Evolutionary conservation across 108 stramenopile genomes (phyloP), one percentile per base, ranked within the genome.

Genomic region (Cylindrotheca fusiformis): DNA sequence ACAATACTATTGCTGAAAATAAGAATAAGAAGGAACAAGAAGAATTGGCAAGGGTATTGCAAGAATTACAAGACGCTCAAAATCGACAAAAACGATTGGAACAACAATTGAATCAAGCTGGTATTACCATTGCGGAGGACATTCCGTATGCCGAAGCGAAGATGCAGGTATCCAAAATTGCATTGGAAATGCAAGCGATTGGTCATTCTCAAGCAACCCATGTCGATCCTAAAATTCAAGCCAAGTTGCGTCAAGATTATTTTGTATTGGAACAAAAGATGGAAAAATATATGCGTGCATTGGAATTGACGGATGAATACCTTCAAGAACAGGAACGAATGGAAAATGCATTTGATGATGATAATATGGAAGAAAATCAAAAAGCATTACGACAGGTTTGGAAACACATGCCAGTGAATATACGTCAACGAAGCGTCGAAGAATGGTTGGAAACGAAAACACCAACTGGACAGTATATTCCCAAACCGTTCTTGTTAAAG

Each of bases 61-160:
- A 62, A 22, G 69, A 70, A 48, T 51, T 70, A 12, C 48, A 62
- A 48, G 32, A 55, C 0, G 69, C 69, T 0, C 59, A 70, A 48
- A 33, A 47, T 6, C 48, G 48, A 10, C 69, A 62, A 49, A 32
- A 65, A 4, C 36, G 46, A 27, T 41, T 76, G 22, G 75, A 76
- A 56, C 48, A 66, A 23, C 66, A 67, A 41, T 27, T 76, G 0
- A 58, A 32, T 6, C 32, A 54, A 21, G 65, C 69, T 0, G 75
- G 75, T 6, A 47, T 76, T 14, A 52, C 46, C 17, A 51, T 63
- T 32, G 55, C 74, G 2, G 72, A 74, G n/a, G 67, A 72, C 14
- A 64, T 71, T 6, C 62, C 69, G 1, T 71, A 71, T 28, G 44
- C 61, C 21, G 33, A 53, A 20, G 69, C 69, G 21, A 71, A 71